Base-by-base conservation (phyloP, 2,329 filamentous ascomycete genomes). In the Xylaria sp. region DNA sequence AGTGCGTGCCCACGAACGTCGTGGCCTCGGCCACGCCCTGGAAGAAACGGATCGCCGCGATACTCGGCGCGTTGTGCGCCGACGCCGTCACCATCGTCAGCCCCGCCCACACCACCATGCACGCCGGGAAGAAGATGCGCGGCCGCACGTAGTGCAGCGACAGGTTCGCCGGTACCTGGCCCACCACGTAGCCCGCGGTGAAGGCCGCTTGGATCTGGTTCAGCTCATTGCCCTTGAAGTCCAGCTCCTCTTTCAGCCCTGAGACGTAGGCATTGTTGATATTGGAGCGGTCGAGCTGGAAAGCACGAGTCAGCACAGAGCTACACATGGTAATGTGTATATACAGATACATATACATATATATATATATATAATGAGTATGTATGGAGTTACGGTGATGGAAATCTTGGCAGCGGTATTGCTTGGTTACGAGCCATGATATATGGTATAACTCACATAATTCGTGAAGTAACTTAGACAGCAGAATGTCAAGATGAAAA, bases 401-500 rank as follows among this genome's bases (percentile, higher is more conserved):
- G 44, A 12, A 39, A 37, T 48, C 20, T 52, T 20, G 46, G n/a
- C 23, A 7, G 9, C 1, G 23, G 3, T 28, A 20, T 51, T 51
- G 2, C 8, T 51, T 51, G 23, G 6, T 23, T 34, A 9, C 32
- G 32, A 7, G 32, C 32, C 9, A 34, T 34, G 32, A 7, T 18
- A n/a, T 23, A 32, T 18, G 34, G 10, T 15, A 20, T 8, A 5
- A 72, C 84, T 44, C 73, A 86, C 84, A 70, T 87, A 87, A 74
- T 87, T 87, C 73, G 85, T 80, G 65, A 88, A 84, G 74, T 87
- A 88, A 72, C 83, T 85, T 59, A 90, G 75, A 74, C 88, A 90
- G 77, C 88, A 90, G 74, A 90, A 90, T 0, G 86, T 88, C 54
- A 90, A 77, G 73, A 90, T 90, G 79, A 90, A 90, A 74, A 89